Base-by-base conservation (phyloP, 2,329 filamentous ascomycete genomes). In the Fusarium nygamai region DNA sequence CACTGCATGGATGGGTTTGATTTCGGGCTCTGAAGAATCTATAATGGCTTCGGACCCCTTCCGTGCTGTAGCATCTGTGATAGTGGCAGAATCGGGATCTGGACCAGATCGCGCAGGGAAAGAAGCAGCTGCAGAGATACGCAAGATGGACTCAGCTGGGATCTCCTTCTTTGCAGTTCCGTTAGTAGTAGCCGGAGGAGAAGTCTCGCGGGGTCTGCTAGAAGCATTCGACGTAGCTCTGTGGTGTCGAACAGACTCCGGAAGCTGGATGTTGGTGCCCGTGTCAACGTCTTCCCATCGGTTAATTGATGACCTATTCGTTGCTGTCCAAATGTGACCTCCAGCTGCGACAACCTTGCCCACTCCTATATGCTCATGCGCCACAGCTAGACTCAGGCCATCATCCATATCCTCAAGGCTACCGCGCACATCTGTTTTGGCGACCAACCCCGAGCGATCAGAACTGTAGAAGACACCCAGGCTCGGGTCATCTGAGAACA, bases 401-500 rank as follows among this genome's bases (percentile, higher is more conserved):
- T 98, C 93, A 78, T 98, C 95, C 83, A 96, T 88, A 73, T 87
- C 83, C 27, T 85, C 85, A 17, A 92, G 87, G 65, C 91, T 90
- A 19, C 89, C 89, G 73, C 95, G 90, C 33, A 96, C 92, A 81
- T 99, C 96, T 2, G 96, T 98, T 86, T 98, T 99, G 62, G 95
- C 96, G n/a, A 99, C 92, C 70, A 98, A 84, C 6, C 96, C 96
- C 3, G 94, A 95, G 59, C 96, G 92, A 83, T 99, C 96, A 76
- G 93, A 94, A 64, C 96, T 98, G 85, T 98, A 98, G 83, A 99
- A 98, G 36, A 98, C 90, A 16, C 92, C 92, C 8, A 99, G 88
- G 67, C 93, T 89, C 2, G 95, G 95, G 77, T 97, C 91, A 61
- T 96, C 92, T 0, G 96, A 98, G 83, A 93, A 97, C 29, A 99